Evolutionary conservation across 2,329 filamentous ascomycete genomes (phyloP), one percentile per base, ranked within the genome.

Genomic region (Penicillium sp.): DNA sequence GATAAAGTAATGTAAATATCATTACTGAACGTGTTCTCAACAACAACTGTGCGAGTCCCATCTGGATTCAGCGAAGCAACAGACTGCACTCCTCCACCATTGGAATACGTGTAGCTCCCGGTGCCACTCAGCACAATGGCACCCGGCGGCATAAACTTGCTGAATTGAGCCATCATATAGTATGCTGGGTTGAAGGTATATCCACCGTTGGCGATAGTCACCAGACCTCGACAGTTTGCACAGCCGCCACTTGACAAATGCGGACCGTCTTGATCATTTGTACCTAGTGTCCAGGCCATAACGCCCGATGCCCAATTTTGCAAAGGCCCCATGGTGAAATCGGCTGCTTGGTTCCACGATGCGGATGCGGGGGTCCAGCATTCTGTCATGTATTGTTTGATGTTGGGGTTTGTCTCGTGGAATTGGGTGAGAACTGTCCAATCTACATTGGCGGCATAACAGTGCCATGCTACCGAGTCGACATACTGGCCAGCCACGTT

Each of bases 321-420:
- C 3, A 66, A 47, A 2, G 63, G 63, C 0, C 58, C 60, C 54
- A 63, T 63, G 6, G 61, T 63, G 17, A 63, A 63, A 19, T 61
- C 59, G 2, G 53, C 61, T 0, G 61, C 59, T 26, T 63, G 59
- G 24, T 62, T 54, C 61, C 61, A 63, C 29, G 53, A 48, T 9
- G 57, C 55, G 1, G 57, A 55, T 4, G 53, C 56, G 0, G 61
- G 62, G 8, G 61, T 69, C 55, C 64, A 67, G 55, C 69, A 71
- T 53, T 71, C 69, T 6, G 66, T 70, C 68, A 71, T 70, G 53
- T 69, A 70, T 44, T 71, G 69, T 6, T 61, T 61, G 2, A 60
- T 58, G 7, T 60, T 56, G 0, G 67, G 65, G 43, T 64, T 69
- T 28, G 54, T 54, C 37, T 59, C 52, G 49, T 67, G 61, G 51